Evolutionary conservation across 352 stramenopile species (phyloP).

Genomic region (Pythium oligandrum): DNA sequence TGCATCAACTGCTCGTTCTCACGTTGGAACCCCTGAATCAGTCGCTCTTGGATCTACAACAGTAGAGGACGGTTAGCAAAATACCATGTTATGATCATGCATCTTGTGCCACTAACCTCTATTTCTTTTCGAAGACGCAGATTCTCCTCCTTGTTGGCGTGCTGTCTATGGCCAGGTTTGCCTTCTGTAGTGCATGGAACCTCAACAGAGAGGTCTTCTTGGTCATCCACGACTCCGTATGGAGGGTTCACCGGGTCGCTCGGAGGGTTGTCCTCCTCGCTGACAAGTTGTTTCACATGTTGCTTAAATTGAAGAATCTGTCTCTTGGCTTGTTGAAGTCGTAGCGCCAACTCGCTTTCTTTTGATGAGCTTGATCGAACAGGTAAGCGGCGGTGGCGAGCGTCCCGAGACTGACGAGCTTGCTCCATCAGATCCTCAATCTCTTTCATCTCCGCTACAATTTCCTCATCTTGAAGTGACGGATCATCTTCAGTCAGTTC

Average conservation of each 20-base stretch:
- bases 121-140: no score
- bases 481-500: neutral
- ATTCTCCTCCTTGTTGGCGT: no score
- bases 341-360: slow-evolving; percentile 56
- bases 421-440: slow-evolving; percentile 51
- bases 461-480: slow-evolving; percentile 29
- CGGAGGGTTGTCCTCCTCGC: neutral
- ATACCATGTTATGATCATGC: neutral
- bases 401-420: slow-evolving; percentile 26
- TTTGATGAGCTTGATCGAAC: slow-evolving; percentile 34
- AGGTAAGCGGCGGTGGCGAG: slow-evolving; percentile 19
- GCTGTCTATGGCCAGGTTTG: no score
- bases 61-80: neutral
- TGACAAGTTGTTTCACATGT: slow-evolving; percentile 39
- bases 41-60: slow-evolving; percentile 45
- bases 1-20: slow-evolving; percentile 84
- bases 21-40: slow-evolving; percentile 77
- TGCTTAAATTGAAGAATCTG: slow-evolving; percentile 65
- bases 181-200: no score
- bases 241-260: no score
- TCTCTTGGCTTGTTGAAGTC: slow-evolving; percentile 66
- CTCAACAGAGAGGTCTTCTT: no score
- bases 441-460: slow-evolving; percentile 28
- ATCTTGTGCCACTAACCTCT: no score
- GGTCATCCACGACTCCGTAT: no score